Evolutionary conservation across 164 flowering plant species (phyloP).

Genomic region (Malania oleifera): DNA sequence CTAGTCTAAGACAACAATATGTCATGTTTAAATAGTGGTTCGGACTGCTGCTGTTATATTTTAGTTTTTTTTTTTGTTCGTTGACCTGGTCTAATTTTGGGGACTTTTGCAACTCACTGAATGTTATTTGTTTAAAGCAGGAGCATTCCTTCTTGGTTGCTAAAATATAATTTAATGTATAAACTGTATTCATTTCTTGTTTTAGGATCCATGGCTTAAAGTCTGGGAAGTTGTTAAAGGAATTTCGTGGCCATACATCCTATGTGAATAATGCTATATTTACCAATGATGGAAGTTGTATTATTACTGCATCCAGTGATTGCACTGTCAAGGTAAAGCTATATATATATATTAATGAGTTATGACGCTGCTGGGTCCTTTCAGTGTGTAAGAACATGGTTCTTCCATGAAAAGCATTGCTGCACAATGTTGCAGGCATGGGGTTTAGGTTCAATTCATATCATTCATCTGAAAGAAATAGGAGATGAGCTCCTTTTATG

Average conservation of each 20-base stretch:
- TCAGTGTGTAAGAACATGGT: too few species aligned
- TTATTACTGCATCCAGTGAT: slow-evolving; percentile 99
- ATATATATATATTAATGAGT: too few species aligned
- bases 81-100: too few species aligned
- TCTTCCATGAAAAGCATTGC: background rate
- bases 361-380: too few species aligned
- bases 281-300: slow-evolving; percentile 84
- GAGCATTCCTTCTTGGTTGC: background rate
- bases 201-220: slow-evolving; percentile 94
- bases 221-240: slow-evolving; percentile 91
- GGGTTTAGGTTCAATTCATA: background rate
- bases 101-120: too few species aligned
- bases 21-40: background rate
- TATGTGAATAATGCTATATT: slow-evolving; percentile 93
- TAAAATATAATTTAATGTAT: background rate
- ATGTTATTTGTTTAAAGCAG: background rate
- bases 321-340: slow-evolving; percentile 93
- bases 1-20: background rate
- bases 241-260: slow-evolving; percentile 94
- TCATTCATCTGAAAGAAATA: background rate
- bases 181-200: slow-evolving; percentile 1
- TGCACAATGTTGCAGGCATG: background rate
- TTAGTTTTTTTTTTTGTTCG: too few species aligned
- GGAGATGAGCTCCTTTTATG: background rate
- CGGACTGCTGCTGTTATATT: background rate